Conservation (phyloP, 305 asterid genomes). For the Solanum aculeatissimum region DNA sequence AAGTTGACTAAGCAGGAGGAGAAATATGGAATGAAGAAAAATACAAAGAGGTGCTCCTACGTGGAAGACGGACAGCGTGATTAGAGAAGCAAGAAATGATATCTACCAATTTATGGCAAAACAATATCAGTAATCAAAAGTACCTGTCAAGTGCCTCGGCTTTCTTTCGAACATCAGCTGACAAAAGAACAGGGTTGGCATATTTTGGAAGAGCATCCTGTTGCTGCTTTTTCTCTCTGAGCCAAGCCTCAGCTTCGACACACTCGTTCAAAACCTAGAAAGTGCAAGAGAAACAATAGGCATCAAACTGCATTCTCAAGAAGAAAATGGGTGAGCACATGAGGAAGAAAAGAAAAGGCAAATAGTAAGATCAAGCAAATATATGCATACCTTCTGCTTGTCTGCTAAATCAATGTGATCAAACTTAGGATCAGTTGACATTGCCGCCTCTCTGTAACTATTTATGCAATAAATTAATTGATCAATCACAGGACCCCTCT, state of each 20-base stretch:
- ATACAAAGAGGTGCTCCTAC: neutral
- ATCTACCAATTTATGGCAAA: neutral
- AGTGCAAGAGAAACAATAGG: neutral
- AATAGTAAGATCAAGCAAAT: neutral
- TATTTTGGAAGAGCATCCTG: slow-evolving; percentile 78
- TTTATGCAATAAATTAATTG: slow-evolving; percentile 56
- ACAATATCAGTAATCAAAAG: neutral
- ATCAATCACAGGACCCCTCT: slow-evolving; percentile 68
- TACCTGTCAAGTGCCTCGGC: slow-evolving; percentile 89
- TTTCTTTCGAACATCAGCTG: slow-evolving; percentile 61
- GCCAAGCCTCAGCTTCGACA: slow-evolving; percentile 75
- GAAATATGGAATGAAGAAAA: neutral
- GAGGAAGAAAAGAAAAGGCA: neutral
- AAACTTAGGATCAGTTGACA: slow-evolving; percentile 61
- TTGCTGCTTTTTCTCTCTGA: slow-evolving; percentile 70
- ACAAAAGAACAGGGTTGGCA: slow-evolving; percentile 53
- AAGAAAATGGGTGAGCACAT: neutral
- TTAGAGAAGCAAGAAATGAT: neutral
- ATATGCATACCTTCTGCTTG: slow-evolving; percentile 29
- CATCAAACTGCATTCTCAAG: neutral
- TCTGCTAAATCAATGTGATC: slow-evolving; percentile 88
- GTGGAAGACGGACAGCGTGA: neutral
- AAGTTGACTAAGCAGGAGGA: neutral
- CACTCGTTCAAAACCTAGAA: slow-evolving; percentile 68
- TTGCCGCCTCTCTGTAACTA: slow-evolving; percentile 80